phyloP scores from a whole-genome alignment of 2,329 filamentous ascomycete genomes.

The Penicillium sp. region DNA sequence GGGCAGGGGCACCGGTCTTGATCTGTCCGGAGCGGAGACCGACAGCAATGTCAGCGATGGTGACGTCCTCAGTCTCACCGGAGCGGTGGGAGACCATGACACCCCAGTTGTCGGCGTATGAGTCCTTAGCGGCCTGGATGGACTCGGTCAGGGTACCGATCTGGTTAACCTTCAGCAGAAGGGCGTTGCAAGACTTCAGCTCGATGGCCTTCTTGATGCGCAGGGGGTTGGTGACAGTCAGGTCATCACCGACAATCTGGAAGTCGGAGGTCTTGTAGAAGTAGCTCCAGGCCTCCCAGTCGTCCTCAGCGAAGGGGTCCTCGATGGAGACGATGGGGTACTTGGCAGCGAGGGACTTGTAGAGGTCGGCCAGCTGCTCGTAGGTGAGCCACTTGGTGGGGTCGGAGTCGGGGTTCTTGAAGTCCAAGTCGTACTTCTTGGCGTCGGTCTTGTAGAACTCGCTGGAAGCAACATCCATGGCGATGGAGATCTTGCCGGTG shows the following conservation, averaged over 20 bases:
- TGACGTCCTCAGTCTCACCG: conserved; percentile 99
- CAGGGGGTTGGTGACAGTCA: conserved; percentile 98
- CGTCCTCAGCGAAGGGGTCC: conserved; percentile 98
- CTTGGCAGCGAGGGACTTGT: conserved; percentile 85
- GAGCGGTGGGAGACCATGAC: conserved; percentile 99
- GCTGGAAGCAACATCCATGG: conserved; percentile 98
- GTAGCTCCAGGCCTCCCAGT: conserved; percentile 99
- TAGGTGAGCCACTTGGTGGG: conserved; percentile 97
- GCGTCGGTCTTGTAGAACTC: conserved; percentile 98
- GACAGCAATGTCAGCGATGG: conserved; percentile 96
- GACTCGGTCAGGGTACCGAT: conserved; percentile 98
- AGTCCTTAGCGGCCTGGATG: conserved; percentile 98
- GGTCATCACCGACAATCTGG: conserved; percentile 97
- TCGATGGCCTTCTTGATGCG: conserved; percentile 99
- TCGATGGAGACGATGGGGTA: conserved; percentile 99
- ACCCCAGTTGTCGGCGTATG: conserved; percentile 92
- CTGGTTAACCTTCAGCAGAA: conserved; percentile 99
- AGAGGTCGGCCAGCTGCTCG: conserved; percentile 91
- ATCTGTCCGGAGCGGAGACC: conserved; percentile 97
- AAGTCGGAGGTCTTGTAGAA: conserved; percentile 99
- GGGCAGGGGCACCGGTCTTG: conserved; percentile 95
- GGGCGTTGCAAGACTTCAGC: conserved; percentile 97
- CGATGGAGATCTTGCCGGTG: conserved; percentile 94
- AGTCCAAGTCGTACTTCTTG: conserved; percentile 99
- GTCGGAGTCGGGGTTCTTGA: conserved; percentile 99